A percentile compares a stretch with the other conserved stretches of the same genome.
phyloP scores from a whole-genome alignment of 139 green algal species.

The Nannochloris sp. region DNA sequence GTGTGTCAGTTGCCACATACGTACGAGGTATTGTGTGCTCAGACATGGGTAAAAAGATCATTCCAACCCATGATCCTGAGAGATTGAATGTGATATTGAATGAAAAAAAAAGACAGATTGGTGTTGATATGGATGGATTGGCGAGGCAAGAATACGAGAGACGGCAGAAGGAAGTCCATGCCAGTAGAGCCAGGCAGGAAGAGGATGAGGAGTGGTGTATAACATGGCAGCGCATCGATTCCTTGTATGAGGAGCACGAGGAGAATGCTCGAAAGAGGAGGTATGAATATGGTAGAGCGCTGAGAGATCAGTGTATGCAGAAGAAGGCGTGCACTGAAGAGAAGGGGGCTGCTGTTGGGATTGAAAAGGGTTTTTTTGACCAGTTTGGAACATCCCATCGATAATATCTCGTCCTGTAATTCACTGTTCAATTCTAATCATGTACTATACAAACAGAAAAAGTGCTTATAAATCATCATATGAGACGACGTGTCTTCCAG shows the following conservation, averaged over 20 bases:
- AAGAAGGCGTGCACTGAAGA: background rate
- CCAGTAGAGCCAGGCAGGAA: background rate
- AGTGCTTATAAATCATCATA: slow-evolving; percentile 32
- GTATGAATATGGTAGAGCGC: background rate
- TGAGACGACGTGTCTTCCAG: slow-evolving; percentile 19
- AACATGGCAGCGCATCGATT: background rate
- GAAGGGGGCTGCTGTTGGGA: background rate
- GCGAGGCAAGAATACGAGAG: background rate
- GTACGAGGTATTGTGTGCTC: background rate
- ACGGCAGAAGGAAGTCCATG: background rate
- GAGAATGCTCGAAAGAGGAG: background rate
- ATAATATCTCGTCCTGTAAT: slow-evolving; percentile 1
- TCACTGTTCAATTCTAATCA: too few relatives aligned
- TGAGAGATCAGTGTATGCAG: background rate
- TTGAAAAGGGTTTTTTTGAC: slow-evolving; percentile 6
- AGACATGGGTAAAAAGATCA: slow-evolving; percentile 15
- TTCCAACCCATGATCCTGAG: slow-evolving; percentile 15
- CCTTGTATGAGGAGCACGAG: background rate
- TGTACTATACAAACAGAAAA: too few relatives aligned
- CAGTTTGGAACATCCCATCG: slow-evolving; percentile 24
- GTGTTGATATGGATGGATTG: slow-evolving; percentile 1
- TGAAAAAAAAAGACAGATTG: slow-evolving; percentile 20
- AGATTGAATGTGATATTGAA: slow-evolving; percentile 13
- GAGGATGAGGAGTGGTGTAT: background rate
- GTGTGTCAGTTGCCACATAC: too few relatives aligned